Conservation (phyloP, 805 yeast species). For the Candida maesae region DNA sequence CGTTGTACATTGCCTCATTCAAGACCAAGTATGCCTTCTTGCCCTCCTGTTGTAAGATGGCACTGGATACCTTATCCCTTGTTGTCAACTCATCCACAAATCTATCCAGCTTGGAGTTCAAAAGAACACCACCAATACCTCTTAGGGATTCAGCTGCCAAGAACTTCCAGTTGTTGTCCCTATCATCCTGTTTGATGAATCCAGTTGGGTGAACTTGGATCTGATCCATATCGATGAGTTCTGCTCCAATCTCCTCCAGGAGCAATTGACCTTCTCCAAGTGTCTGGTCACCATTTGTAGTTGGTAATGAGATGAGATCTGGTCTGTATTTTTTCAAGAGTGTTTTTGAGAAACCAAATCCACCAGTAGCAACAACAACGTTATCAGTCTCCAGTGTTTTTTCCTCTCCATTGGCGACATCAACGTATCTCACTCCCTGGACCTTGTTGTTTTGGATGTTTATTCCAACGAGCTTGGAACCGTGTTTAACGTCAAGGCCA, state of each 20-base stretch:
- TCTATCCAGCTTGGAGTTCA: constrained; percentile 40
- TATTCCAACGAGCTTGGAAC: constrained; percentile 36
- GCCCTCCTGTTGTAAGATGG: constrained; percentile 33
- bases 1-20: constrained; percentile 41
- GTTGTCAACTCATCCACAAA: constrained; percentile 53
- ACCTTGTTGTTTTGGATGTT: constrained; percentile 31
- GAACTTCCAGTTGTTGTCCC: constrained; percentile 44
- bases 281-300: constrained; percentile 54
- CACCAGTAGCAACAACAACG: constrained; percentile 57
- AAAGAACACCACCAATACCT: constrained; percentile 54
- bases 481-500: constrained; percentile 34
- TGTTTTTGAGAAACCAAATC: constrained; percentile 41
- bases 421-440: constrained; percentile 39
- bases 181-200: constrained; percentile 43
- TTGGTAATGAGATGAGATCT: constrained; percentile 42
- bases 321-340: constrained; percentile 43
- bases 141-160: constrained; percentile 58
- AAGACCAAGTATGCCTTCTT: constrained; percentile 35
- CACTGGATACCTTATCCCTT: constrained; percentile 48
- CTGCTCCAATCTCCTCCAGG: constrained; percentile 44
- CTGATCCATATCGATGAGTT: constrained; percentile 53
- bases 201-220: constrained; percentile 65
- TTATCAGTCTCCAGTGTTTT: constrained; percentile 26
- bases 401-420: constrained; percentile 25
- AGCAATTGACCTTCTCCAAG: constrained; percentile 56